Evolutionary conservation across 2,329 filamentous ascomycete genomes (phyloP).

Genomic region (Annulohypoxylon truncatum): DNA sequence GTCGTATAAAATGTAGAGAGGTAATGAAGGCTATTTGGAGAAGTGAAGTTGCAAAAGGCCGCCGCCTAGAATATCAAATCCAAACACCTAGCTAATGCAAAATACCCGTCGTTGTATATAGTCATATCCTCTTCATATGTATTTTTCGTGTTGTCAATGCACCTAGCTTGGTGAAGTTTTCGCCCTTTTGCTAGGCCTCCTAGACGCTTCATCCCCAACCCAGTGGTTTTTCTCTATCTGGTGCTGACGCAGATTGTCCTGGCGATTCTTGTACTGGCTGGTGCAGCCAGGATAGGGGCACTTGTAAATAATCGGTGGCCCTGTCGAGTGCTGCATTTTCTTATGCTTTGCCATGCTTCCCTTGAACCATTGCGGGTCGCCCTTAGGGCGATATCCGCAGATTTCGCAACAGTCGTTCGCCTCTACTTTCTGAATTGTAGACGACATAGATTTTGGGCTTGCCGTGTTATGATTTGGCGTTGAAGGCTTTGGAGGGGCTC

Average conservation of each 20-base stretch:
- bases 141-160: not conserved
- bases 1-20: constrained; percentile 1
- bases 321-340: constrained; percentile 63
- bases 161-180: constrained; percentile 48
- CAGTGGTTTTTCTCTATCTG: constrained; percentile 68
- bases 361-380: constrained; percentile 68
- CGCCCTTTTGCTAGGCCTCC: constrained; percentile 61
- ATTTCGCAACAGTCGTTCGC: constrained; percentile 61
- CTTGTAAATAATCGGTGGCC: constrained; percentile 62
- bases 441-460: constrained; percentile 32
- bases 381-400: constrained; percentile 67
- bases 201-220: constrained; percentile 53
- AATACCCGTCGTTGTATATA: constrained; percentile 10
- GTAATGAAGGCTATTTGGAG: constrained; percentile 11
- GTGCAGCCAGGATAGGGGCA: constrained; percentile 66
- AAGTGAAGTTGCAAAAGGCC: constrained; percentile 11
- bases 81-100: constrained; percentile 34
- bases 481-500: constrained; percentile 34
- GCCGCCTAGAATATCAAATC: constrained; percentile 17
- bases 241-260: constrained; percentile 67
- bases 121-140: not conserved
- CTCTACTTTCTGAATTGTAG: constrained; percentile 53
- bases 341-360: constrained; percentile 70
- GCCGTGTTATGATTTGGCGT: constrained; percentile 30
- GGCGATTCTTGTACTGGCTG: constrained; percentile 66